Evolutionary conservation across 1,139 yeast genomes (phyloP).

Genomic region (Hanseniaspora uvarum): DNA sequence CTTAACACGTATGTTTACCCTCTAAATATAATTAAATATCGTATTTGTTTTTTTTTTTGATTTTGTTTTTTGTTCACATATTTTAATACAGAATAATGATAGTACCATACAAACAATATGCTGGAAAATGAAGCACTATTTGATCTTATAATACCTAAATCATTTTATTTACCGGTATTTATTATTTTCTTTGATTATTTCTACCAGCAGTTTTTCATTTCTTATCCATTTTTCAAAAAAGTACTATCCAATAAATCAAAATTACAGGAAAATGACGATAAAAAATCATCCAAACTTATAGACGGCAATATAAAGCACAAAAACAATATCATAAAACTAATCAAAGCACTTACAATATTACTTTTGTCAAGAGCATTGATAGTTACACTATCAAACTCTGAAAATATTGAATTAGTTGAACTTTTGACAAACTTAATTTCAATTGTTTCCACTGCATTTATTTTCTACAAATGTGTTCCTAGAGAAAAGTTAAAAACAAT

Average conservation of each 20-base stretch:
- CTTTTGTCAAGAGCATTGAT: conserved; percentile 10
- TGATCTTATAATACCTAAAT: conserved; percentile 8
- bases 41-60: background rate
- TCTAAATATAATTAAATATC: background rate
- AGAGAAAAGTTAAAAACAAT: conserved; percentile 2
- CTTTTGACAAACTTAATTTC: background rate
- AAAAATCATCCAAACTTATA: background rate
- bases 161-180: conserved; percentile 8
- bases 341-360: conserved; percentile 4
- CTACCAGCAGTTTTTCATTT: conserved; percentile 4
- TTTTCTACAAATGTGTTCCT: background rate
- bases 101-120: background rate
- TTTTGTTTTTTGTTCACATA: no score
- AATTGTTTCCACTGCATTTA: background rate
- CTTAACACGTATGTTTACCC: background rate
- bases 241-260: conserved; percentile 12
- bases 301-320: background rate
- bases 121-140: conserved; percentile 5
- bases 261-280: background rate
- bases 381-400: conserved; percentile 4
- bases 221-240: conserved; percentile 7
- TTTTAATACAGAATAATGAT: no score
- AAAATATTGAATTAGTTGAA: background rate
- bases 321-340: background rate
- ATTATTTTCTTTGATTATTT: conserved; percentile 11